These are phyloP conservation scores for Whalleya microplaca DNA, from an alignment of 2,329 filamentous ascomycete genomes.

Conservation along the genomic window DNA sequence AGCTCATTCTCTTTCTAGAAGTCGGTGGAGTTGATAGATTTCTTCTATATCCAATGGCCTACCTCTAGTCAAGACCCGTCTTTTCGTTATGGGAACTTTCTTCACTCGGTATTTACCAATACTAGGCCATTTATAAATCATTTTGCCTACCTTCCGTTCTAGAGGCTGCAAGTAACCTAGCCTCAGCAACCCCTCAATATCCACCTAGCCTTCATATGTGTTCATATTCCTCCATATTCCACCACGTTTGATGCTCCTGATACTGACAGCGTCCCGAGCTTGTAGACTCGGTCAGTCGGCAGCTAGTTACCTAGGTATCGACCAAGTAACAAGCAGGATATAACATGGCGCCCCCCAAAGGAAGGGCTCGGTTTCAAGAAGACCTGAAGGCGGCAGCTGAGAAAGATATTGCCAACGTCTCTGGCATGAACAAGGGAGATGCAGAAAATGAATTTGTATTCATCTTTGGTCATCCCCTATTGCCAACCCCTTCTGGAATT, in stretches of 20 bases:
- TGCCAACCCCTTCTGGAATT: conserved; percentile 32
- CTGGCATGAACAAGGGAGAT: conserved; percentile 61
- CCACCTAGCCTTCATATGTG: not conserved
- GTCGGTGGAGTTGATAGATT: not conserved
- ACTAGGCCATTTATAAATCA: not conserved
- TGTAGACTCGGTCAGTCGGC: not conserved
- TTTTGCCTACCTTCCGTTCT: not conserved
- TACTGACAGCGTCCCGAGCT: not conserved
- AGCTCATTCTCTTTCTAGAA: not conserved
- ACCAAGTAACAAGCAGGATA: not conserved
- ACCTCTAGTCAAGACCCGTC: no score
- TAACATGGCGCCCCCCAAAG: conserved; percentile 26
- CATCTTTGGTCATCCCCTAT: conserved; percentile 44
- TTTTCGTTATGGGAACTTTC: not conserved
- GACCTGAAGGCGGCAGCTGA: conserved; percentile 29
- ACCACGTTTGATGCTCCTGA: not conserved
- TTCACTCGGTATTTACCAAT: no score
- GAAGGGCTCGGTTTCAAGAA: conserved; percentile 22
- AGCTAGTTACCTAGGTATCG: not conserved
- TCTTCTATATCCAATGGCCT: not conserved
- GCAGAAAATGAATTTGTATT: conserved; percentile 76
- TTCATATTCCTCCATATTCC: not conserved
- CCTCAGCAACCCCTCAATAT: not conserved
- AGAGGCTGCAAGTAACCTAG: not conserved
- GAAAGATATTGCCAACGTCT: conserved; percentile 41